These are phyloP conservation scores for Colletotrichum paranaense DNA, from an alignment of 2,329 filamentous ascomycete genomes.

Conservation along the genomic window DNA sequence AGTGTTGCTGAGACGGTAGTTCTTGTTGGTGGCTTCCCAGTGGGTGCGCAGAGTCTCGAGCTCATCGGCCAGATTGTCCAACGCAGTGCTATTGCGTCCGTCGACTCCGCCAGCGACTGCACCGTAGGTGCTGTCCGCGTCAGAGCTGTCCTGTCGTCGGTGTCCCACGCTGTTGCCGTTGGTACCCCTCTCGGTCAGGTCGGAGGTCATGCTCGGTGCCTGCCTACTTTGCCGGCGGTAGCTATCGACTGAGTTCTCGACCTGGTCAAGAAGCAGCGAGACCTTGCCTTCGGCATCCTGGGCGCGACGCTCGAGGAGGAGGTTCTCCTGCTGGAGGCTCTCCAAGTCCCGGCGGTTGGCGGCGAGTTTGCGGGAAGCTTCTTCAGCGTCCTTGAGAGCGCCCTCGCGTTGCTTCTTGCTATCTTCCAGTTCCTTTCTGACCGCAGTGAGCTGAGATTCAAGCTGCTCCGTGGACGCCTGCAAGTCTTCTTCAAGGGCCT, in stretches of 20 bases:
- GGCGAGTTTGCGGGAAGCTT: conserved; percentile 67
- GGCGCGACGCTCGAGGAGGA: conserved; percentile 83
- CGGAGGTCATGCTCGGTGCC: conserved; percentile 63
- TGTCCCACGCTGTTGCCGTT: conserved; percentile 55
- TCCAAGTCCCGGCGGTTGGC: conserved; percentile 77
- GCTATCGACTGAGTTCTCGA: conserved; percentile 92
- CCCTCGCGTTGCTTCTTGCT: conserved; percentile 77
- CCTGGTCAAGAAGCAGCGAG: conserved; percentile 90
- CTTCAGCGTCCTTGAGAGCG: conserved; percentile 66
- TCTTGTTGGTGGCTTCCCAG: conserved; percentile 97
- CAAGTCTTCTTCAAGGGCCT: conserved; percentile 76
- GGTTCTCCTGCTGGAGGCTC: conserved; percentile 85
- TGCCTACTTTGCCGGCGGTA: conserved; percentile 84
- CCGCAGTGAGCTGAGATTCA: conserved; percentile 75
- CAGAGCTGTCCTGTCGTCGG: conserved; percentile 66
- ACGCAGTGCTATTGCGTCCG: conserved; percentile 71
- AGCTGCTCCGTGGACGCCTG: conserved; percentile 73
- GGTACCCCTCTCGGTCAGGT: conserved; percentile 44
- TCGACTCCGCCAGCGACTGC: conserved; percentile 57
- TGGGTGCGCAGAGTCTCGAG: conserved; percentile 90
- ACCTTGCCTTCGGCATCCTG: conserved; percentile 94
- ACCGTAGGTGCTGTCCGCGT: conserved; percentile 72
- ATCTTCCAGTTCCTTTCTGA: conserved; percentile 77
- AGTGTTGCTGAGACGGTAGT: conserved; percentile 88
- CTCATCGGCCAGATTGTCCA: conserved; percentile 92